Conservation (phyloP, 768 basidiomycete genomes). For the Tylopilus felleus region DNA sequence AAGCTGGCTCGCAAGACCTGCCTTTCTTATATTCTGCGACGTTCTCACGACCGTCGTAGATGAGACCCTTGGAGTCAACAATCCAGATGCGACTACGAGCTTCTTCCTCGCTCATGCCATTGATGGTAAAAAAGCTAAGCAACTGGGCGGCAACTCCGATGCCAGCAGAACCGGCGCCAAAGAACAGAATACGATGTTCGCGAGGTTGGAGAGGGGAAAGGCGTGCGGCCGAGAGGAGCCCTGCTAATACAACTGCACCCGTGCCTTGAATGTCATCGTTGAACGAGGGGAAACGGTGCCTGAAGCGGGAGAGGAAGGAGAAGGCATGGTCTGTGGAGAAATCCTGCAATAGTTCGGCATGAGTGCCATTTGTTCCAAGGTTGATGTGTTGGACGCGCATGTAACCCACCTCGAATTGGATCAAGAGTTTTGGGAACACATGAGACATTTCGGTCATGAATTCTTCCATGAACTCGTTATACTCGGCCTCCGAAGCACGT, state of each 20-base stretch:
- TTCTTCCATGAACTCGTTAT: constrained; percentile 86
- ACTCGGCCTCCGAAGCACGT: constrained; percentile 59
- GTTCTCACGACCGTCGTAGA: constrained; percentile 67
- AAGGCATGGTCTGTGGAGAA: constrained; percentile 93
- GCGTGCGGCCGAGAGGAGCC: constrained; percentile 84
- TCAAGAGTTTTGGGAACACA: constrained; percentile 74
- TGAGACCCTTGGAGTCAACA: constrained; percentile 83
- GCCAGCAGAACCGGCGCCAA: constrained; percentile 89
- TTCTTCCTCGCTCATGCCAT: constrained; percentile 73
- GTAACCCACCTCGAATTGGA: constrained; percentile 72
- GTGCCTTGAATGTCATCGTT: constrained; percentile 93
- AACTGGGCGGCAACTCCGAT: constrained; percentile 90
- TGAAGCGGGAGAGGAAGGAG: constrained; percentile 73
- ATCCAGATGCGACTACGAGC: constrained; percentile 77
- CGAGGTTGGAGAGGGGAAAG: constrained; percentile 62
- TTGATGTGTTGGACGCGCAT: background rate
- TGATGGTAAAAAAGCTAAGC: constrained; percentile 82
- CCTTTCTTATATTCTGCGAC: constrained; percentile 85
- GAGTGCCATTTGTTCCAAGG: background rate
- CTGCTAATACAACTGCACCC: constrained; percentile 87
- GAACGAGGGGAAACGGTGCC: constrained; percentile 73
- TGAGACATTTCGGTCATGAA: constrained; percentile 81
- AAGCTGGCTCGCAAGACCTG: constrained; percentile 29
- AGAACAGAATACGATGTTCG: constrained; percentile 85
- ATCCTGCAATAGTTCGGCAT: constrained; percentile 46